phyloP scores from a whole-genome alignment of 2,329 filamentous ascomycete species.

The Penicillium vulpinum region DNA sequence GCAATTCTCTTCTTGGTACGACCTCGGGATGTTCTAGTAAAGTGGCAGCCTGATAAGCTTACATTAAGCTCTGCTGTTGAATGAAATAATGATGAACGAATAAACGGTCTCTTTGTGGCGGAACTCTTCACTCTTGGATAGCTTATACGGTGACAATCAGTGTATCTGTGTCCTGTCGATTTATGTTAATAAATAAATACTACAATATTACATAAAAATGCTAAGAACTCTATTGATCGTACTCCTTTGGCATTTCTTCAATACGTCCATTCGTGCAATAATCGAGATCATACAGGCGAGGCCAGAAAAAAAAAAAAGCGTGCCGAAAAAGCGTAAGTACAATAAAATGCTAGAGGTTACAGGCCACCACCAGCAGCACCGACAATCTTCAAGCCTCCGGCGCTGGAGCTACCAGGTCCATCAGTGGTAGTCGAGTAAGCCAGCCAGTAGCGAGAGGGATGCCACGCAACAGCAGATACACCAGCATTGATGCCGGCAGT shows the following conservation, averaged over 20 bases:
- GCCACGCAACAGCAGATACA: constrained; percentile 52
- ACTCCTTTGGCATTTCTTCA: not conserved
- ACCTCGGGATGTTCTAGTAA: not conserved
- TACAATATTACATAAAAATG: not conserved
- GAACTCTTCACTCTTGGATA: constrained; percentile 4
- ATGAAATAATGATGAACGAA: constrained; percentile 22
- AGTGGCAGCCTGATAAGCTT: not conserved
- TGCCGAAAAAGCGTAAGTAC: not conserved
- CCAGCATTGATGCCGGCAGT: constrained; percentile 40
- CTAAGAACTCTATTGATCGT: not conserved
- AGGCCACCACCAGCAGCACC: constrained; percentile 46
- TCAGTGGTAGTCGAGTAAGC: constrained; percentile 50
- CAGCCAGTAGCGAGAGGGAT: constrained; percentile 52
- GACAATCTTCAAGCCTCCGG: constrained; percentile 50
- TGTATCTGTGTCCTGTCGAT: not conserved
- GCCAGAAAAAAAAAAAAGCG: not conserved
- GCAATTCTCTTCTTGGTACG: not conserved
- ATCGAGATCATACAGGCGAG: not conserved
- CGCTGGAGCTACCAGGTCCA: constrained; percentile 37
- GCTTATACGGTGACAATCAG: not conserved
- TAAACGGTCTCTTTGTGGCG: constrained; percentile 5
- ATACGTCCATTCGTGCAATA: constrained; percentile 7
- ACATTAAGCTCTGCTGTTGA: not conserved
- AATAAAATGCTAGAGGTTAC: constrained; percentile 14
- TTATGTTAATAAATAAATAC: not conserved